phyloP scores from a whole-genome alignment of 2,329 filamentous ascomycete genomes.

The Hypoxylon sp. region DNA sequence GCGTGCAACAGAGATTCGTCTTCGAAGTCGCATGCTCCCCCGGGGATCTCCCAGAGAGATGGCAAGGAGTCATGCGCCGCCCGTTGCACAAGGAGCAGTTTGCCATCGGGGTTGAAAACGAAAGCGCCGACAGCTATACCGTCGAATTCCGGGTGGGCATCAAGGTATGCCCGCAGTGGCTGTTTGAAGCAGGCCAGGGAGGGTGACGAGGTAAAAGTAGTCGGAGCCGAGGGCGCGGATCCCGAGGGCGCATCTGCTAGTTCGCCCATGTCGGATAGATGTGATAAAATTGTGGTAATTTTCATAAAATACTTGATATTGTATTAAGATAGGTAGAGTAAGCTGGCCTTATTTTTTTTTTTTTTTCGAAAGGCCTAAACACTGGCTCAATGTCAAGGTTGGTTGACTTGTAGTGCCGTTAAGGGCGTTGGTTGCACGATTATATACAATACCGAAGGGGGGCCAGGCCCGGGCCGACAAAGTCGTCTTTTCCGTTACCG shows the following conservation, averaged over 20 bases:
- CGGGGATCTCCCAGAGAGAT: constrained; percentile 58
- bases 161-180: constrained; percentile 44
- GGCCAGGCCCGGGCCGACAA: constrained; percentile 20
- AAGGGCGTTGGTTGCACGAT: constrained; percentile 11
- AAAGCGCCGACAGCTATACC: constrained; percentile 50
- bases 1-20: constrained; percentile 57
- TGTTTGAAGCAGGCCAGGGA: constrained; percentile 44
- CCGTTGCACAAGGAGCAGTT: constrained; percentile 58
- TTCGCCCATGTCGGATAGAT: constrained; percentile 18
- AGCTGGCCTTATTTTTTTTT: constrained; percentile 3
- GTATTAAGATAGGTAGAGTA: constrained; percentile 4
- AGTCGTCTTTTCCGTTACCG: constrained; percentile 16
- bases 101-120: constrained; percentile 48
- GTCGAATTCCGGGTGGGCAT: constrained; percentile 39
- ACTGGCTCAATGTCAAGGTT: neutral
- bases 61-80: constrained; percentile 55
- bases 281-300: neutral
- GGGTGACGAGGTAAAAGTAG: constrained; percentile 41
- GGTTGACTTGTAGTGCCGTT: constrained; percentile 7
- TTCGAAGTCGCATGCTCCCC: constrained; percentile 56
- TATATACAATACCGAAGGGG: constrained; percentile 22
- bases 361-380: neutral
- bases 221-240: constrained; percentile 31
- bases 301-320: constrained; percentile 11
- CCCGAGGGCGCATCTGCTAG: constrained; percentile 8